These are phyloP conservation scores for Hawksworthiomyces lignivorus DNA, from an alignment of 2,329 filamentous ascomycete species.

Conservation along the genomic window DNA sequence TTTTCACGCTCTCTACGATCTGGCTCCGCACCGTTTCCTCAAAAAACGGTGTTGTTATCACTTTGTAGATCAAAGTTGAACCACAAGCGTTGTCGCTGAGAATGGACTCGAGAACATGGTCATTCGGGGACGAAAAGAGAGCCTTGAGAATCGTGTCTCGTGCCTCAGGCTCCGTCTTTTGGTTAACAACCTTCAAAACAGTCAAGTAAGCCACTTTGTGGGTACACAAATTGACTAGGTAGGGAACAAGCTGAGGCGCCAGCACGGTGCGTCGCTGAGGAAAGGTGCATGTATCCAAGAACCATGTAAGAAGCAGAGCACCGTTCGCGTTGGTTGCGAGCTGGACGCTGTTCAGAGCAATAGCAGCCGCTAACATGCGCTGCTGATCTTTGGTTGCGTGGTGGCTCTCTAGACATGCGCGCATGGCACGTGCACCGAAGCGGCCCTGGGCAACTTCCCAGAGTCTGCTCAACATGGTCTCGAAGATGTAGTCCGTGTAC, in stretches of 20 bases:
- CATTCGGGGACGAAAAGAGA: constrained; percentile 83
- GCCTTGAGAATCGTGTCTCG: constrained; percentile 84
- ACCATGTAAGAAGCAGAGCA: constrained; percentile 90
- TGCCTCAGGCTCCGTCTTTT: constrained; percentile 88
- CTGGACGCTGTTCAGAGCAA: constrained; percentile 94
- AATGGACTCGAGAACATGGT: constrained; percentile 82
- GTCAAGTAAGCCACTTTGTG: constrained; percentile 98
- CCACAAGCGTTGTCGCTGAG: constrained; percentile 86
- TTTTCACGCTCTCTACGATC: constrained; percentile 86
- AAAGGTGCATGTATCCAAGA: constrained; percentile 96
- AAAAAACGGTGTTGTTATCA: constrained; percentile 93
- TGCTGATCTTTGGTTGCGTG: constrained; percentile 94
- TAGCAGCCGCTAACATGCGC: constrained; percentile 84
- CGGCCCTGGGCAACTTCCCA: constrained; percentile 91
- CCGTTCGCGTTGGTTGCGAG: constrained; percentile 95
- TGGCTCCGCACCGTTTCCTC: constrained; percentile 84
- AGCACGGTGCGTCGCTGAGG: constrained; percentile 84
- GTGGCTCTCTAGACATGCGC: constrained; percentile 92
- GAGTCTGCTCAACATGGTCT: constrained; percentile 88
- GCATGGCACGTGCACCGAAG: constrained; percentile 92
- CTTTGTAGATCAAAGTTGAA: constrained; percentile 96
- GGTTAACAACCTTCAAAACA: constrained; percentile 96
- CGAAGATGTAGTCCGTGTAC: constrained; percentile 95
- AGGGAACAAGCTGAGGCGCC: constrained; percentile 83
- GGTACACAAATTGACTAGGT: constrained; percentile 90